phyloP scores from a whole-genome alignment of 176 grass and related monocot species.

The Calamus simplicifolius region DNA sequence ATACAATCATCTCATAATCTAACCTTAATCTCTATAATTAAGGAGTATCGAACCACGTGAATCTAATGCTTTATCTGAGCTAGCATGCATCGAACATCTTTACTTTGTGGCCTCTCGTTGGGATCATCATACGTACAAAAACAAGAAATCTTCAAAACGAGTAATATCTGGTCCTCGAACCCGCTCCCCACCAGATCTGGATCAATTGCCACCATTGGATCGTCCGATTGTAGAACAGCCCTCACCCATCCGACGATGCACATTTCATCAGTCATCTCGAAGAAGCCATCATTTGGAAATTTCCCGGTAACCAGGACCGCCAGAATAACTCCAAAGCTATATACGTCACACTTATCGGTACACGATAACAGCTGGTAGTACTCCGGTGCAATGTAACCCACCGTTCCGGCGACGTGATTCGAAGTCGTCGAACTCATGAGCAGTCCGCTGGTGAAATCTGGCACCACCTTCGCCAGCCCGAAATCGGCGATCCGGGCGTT shows the following conservation, averaged over 20 bases:
- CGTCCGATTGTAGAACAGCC: not conserved
- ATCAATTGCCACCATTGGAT: conserved; percentile 6
- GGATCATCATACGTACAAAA: conserved; percentile 10
- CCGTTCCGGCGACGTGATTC: conserved; percentile 1
- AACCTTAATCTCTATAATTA: too few species aligned
- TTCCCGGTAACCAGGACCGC: conserved; percentile 6
- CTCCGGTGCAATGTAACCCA: conserved; percentile 17
- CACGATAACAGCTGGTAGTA: not conserved
- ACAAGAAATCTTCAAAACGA: conserved; percentile 10
- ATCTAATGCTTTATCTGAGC: conserved; percentile 9
- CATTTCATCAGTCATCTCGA: conserved; percentile 12
- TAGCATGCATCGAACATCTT: not conserved
- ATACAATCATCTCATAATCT: too few species aligned
- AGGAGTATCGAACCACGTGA: too few species aligned
- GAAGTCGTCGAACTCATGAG: too few species aligned
- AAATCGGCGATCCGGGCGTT: conserved; percentile 18
- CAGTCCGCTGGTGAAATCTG: not conserved
- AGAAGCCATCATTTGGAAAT: conserved; percentile 11
- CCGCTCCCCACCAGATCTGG: not conserved
- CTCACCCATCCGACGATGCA: conserved; percentile 7
- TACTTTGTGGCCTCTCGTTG: conserved; percentile 9
- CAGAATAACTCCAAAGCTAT: conserved; percentile 19
- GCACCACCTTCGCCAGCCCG: conserved; percentile 21
- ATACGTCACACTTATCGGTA: conserved; percentile 13
- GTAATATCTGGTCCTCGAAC: conserved; percentile 1